These are phyloP conservation scores for Calocybe cyanea DNA, from an alignment of 768 basidiomycete species.

Conservation along the genomic window DNA sequence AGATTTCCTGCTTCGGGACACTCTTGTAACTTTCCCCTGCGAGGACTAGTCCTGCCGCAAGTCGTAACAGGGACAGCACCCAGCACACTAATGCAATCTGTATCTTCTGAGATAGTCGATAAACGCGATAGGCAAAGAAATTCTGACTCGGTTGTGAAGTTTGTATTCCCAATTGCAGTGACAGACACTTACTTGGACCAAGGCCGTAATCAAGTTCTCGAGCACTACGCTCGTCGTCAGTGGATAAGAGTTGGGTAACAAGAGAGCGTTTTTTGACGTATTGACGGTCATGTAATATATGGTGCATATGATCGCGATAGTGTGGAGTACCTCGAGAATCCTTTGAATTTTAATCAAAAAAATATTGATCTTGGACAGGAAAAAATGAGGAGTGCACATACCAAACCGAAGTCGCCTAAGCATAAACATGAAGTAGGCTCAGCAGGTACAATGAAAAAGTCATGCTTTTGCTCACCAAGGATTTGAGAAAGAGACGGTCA, in stretches of 20 bases:
- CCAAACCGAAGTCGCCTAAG: no score
- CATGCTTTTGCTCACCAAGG: no score
- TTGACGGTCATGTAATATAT: constrained; percentile 19
- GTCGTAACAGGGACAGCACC: constrained; percentile 17
- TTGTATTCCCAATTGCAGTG: not conserved
- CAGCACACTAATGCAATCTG: constrained; percentile 15
- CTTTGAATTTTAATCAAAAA: constrained; percentile 6
- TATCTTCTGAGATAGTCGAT: constrained; percentile 15
- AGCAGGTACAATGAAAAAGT: no score
- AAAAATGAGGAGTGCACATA: no score
- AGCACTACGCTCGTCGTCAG: constrained; percentile 15
- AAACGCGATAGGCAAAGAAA: constrained; percentile 23
- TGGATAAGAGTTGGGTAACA: constrained; percentile 18
- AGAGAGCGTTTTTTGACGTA: not conserved
- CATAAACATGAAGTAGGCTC: no score
- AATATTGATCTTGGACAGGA: no score
- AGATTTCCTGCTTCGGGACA: constrained; percentile 17
- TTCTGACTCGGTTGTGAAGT: constrained; percentile 5
- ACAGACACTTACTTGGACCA: constrained; percentile 15
- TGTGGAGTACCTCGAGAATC: constrained; percentile 17
- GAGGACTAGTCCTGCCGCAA: constrained; percentile 16
- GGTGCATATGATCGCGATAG: constrained; percentile 12
- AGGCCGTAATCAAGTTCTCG: constrained; percentile 18
- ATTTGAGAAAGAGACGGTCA: no score
- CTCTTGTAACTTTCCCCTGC: constrained; percentile 19